Base-by-base conservation (phyloP, 2,329 filamentous ascomycete genomes). In the Exserohilum rostratum region DNA sequence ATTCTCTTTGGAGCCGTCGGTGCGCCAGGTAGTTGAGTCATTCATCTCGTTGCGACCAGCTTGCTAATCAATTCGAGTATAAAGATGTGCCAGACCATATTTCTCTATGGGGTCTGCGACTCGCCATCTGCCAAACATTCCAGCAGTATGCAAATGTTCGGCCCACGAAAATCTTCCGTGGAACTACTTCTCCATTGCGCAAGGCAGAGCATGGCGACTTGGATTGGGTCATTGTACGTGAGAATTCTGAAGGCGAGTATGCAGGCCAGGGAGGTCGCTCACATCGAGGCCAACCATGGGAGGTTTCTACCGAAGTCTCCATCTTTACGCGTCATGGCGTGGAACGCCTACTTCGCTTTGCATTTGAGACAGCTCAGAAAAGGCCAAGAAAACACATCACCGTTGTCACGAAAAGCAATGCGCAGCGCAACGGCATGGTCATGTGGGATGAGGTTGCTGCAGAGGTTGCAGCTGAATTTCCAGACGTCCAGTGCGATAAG, bases 1-100 rank as follows among this genome's bases (percentile, higher is more conserved):
- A 87, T 89, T 50, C 81, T 88, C 39, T 89, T 90, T 57, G 87
- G 87, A 12, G 86, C 87, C 6, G 87, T 89, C 5, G 87, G 87
- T 11, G 85, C 83, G 40, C 85, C 84, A 18, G 78, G 80, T 80
- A 75, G 69, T 61, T 30, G 13, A 2, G 25, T 4, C 2, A 2
- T 17, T 18, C 33, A 40, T 18, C 2, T 17, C 12, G 18, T 29
- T 5, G 6, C 22, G 40, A 12, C 42, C 50, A 50, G 5, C 25
- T 51, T 11, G 17, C 29, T 51, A 2, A 55, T 3, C 11, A 9
- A 25, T 25, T 25, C 22, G 22, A 1, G 2, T n/a, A 6, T 17
- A 37, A 5, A 78, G 80, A 82, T 62, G 80, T 85, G 0, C 82
- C 82, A 3, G 82, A 85, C 56, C 82, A 85, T 55, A 80, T 85